These are phyloP conservation scores for Suillus hirtellus DNA, from an alignment of 768 basidiomycete species.

Conservation along the genomic window DNA sequence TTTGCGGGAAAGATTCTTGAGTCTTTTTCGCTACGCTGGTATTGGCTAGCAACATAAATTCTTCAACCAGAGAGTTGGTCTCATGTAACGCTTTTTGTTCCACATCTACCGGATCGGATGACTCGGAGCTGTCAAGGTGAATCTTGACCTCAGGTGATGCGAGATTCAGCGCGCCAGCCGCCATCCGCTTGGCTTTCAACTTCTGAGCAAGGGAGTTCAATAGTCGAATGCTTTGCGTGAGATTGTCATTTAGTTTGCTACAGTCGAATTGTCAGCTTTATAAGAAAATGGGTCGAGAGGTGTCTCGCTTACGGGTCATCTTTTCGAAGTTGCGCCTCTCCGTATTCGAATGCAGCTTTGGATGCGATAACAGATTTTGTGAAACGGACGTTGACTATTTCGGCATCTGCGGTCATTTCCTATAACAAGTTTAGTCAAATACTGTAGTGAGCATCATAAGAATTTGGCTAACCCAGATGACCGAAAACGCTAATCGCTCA, in stretches of 20 bases:
- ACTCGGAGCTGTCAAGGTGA: constrained; percentile 89
- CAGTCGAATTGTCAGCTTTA: constrained; percentile 4
- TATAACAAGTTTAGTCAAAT: constrained; percentile 31
- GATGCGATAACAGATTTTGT: constrained; percentile 96
- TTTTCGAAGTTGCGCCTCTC: constrained; percentile 91
- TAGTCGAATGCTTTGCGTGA: constrained; percentile 84
- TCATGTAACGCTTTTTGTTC: constrained; percentile 92
- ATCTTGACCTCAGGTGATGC: constrained; percentile 99
- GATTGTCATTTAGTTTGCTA: constrained; percentile 75
- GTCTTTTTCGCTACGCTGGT: constrained; percentile 91
- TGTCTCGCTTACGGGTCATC: constrained; percentile 72
- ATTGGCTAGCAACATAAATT: constrained; percentile 98
- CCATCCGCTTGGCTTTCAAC: constrained; percentile 84
- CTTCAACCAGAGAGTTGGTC: constrained; percentile 96
- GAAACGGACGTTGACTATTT: constrained; percentile 89
- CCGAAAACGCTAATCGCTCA: constrained; percentile 92
- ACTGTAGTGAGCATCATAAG: neutral
- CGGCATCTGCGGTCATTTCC: constrained; percentile 88
- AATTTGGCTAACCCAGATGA: constrained; percentile 74
- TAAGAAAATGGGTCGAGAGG: neutral
- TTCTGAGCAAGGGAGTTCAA: constrained; percentile 86
- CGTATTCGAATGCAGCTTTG: constrained; percentile 96
- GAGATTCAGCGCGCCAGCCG: constrained; percentile 94
- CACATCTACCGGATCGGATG: constrained; percentile 94
- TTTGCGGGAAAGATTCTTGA: constrained; percentile 93